These are phyloP conservation scores for Wickerhamomyces hampshirensis DNA, from an alignment of 805 yeast species.

Conservation along the genomic window DNA sequence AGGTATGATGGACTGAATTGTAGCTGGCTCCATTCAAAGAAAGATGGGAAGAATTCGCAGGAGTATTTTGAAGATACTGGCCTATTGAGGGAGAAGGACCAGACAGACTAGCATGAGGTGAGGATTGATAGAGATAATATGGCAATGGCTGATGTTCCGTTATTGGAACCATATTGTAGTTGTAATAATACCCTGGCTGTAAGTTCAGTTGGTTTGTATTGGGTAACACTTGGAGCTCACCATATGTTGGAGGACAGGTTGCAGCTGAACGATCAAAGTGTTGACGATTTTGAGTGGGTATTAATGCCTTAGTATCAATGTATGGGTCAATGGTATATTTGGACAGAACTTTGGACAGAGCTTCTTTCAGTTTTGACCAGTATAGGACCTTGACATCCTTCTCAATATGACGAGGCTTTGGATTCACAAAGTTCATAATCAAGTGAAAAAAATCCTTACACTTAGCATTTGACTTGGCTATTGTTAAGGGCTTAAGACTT, in stretches of 20 bases:
- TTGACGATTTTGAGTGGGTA: background rate
- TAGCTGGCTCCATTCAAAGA: too few relatives aligned
- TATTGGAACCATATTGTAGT: background rate
- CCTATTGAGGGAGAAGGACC: too few relatives aligned
- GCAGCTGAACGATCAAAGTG: too few relatives aligned
- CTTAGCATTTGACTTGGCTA: conserved; percentile 42
- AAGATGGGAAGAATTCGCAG: too few relatives aligned
- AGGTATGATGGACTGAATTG: too few relatives aligned
- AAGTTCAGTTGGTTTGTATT: too few relatives aligned
- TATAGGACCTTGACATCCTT: conserved; percentile 64
- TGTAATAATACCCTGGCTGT: background rate
- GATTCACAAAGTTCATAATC: conserved; percentile 58
- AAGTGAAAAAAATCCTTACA: conserved; percentile 36
- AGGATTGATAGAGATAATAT: background rate
- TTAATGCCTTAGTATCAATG: background rate
- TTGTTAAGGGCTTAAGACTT: conserved; percentile 55
- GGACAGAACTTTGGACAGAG: conserved; percentile 51
- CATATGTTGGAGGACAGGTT: too few relatives aligned
- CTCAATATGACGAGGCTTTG: conserved; percentile 65
- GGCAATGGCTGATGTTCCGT: background rate
- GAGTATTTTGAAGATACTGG: too few relatives aligned
- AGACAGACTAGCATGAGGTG: background rate
- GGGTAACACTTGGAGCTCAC: too few relatives aligned
- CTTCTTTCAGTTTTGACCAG: conserved; percentile 51
- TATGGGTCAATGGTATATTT: conserved; percentile 38